A percentile compares a stretch with the other conserved stretches of the same genome.
phyloP scores from a whole-genome alignment of 2,329 filamentous ascomycete species.

The Penicillium thymicola region DNA sequence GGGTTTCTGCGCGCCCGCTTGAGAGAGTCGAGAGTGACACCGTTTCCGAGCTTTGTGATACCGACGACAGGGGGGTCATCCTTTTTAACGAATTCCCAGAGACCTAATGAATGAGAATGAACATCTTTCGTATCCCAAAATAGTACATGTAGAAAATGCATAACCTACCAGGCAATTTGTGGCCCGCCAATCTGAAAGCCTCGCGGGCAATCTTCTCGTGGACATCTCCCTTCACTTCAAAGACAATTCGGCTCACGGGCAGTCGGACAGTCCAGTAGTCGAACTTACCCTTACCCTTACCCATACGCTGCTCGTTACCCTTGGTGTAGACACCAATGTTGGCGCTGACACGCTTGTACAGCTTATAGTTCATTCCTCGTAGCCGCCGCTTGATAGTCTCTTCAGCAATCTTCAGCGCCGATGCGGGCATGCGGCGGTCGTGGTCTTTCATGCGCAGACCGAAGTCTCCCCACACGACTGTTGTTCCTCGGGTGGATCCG shows the following conservation, averaged over 20 bases:
- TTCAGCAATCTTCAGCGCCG: constrained; percentile 84
- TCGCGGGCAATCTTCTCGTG: constrained; percentile 94
- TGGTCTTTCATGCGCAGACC: constrained; percentile 91
- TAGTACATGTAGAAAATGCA: neutral
- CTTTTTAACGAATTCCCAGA: constrained; percentile 90
- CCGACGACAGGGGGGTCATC: constrained; percentile 88
- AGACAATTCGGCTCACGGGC: constrained; percentile 84
- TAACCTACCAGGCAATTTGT: constrained; percentile 82
- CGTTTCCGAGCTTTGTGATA: constrained; percentile 79
- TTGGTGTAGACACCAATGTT: constrained; percentile 94
- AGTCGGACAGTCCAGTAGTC: constrained; percentile 94
- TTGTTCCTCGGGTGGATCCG: constrained; percentile 87
- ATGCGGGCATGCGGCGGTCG: constrained; percentile 82
- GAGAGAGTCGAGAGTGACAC: constrained; percentile 76
- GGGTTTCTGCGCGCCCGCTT: constrained; percentile 73
- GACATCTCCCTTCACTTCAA: constrained; percentile 85
- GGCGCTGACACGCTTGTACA: constrained; percentile 87
- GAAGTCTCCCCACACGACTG: constrained; percentile 94
- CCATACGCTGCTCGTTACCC: constrained; percentile 98
- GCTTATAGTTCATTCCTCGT: constrained; percentile 83
- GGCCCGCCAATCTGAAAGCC: constrained; percentile 88
- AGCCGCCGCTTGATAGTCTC: constrained; percentile 88
- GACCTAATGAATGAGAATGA: constrained; percentile 31
- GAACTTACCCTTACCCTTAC: constrained; percentile 96
- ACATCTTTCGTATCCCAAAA: constrained; percentile 5